Base-by-base conservation (phyloP, 352 stramenopile genomes). In the Phytopythium helicoides region DNA sequence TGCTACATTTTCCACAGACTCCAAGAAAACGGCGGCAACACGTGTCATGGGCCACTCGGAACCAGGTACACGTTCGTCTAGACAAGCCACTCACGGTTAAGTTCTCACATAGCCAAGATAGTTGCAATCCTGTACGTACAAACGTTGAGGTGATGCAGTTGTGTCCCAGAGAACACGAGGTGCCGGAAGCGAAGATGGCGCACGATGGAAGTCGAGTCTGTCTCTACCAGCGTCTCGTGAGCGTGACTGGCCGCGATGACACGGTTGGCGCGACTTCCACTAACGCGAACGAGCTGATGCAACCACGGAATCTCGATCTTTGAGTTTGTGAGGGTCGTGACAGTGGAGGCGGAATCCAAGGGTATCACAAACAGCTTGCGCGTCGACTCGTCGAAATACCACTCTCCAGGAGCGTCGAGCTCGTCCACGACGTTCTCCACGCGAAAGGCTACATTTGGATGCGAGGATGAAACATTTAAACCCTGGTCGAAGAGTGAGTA, bases 391-490 rank as follows among this genome's bases (percentile, higher is more conserved):
- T 92, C 73, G 35, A 87, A 92, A 41, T 75, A 92, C 78, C 77
- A 87, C 47, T 88, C 78, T 18, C 74, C 75, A 0, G 74, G 74
- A 6, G 66, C 66, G 63, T 89, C 69, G 9, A 89, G 55, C 54
- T 89, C 81, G 47, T 83, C 55, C 0, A 85, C 41, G 3, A 87
- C 47, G 45, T 92, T 92, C 42, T 89, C 81, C 15, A 87, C 64
- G 12, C 79, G 81, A 49, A 89, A 79, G 1, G 45, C 57, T 18
- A 38, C 49, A n/a, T 60, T 23, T 38, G 10, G 22, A 14, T 48
- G 56, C 1, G 37, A 39, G 18, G 21, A 46, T 21, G 33, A 47
- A 14, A 44, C 38, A 40, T 58, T 23, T 35, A 50, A 55, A 23
- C 72, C 76, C 36, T 70, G 26, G 1, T 50, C 48, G 35, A 89